A percentile compares a stretch with the other conserved stretches of the same genome.
phyloP scores from a whole-genome alignment of 1,284 basidiomycete genomes.

The Pterula multifida region DNA sequence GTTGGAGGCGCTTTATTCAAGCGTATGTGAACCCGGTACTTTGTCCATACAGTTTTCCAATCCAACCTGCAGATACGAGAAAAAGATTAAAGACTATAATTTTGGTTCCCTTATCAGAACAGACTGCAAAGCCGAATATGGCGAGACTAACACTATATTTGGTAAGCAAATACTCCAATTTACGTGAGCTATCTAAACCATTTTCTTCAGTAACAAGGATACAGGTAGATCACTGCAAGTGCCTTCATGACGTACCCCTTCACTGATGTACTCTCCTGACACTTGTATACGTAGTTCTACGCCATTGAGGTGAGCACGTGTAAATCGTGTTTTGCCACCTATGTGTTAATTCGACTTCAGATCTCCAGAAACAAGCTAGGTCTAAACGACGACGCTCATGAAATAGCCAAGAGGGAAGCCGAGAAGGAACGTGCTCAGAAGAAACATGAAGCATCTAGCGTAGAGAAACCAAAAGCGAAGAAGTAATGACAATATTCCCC shows the following conservation, averaged over 20 bases:
- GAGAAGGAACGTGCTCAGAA: slow-evolving; percentile 46
- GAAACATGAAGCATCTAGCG: slow-evolving; percentile 29
- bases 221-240: slow-evolving; percentile 32
- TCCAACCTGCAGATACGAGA: slow-evolving; percentile 52
- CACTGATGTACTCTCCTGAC: background rate
- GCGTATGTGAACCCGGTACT: slow-evolving; percentile 28
- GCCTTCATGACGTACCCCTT: background rate
- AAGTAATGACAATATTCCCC: slow-evolving; percentile 20
- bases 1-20: slow-evolving; percentile 87
- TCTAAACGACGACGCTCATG: slow-evolving; percentile 84
- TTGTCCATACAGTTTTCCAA: background rate
- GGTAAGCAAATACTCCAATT: slow-evolving; percentile 34
- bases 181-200: slow-evolving; percentile 8
- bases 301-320: slow-evolving; percentile 70
- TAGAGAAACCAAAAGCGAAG: slow-evolving; percentile 22
- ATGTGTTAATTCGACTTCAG: slow-evolving; percentile 22
- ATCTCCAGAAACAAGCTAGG: slow-evolving; percentile 89
- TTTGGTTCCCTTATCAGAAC: slow-evolving; percentile 92
- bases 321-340: too few species aligned
- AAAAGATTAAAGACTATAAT: slow-evolving; percentile 88
- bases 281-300: slow-evolving; percentile 52
- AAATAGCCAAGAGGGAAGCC: slow-evolving; percentile 62
- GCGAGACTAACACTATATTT: slow-evolving; percentile 90
- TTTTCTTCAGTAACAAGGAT: slow-evolving; percentile 51
- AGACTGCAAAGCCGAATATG: slow-evolving; percentile 76